phyloP scores from a whole-genome alignment of 495 filamentous ascomycete genomes.

The Wilcoxina mikolae region DNA sequence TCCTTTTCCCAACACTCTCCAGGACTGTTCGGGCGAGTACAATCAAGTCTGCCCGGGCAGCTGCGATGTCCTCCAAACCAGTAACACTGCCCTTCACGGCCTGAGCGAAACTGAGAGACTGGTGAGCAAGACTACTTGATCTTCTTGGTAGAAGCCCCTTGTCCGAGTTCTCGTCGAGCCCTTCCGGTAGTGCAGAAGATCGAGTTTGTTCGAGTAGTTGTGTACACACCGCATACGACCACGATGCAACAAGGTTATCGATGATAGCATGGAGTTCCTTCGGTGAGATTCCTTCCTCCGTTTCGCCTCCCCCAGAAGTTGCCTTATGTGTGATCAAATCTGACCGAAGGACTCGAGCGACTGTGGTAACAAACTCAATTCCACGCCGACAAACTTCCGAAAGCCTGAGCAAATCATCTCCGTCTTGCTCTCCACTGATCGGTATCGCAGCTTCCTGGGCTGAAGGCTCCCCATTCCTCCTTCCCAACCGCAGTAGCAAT shows the following conservation, averaged over 20 bases:
- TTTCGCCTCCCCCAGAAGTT: slow-evolving; percentile 17
- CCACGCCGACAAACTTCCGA: slow-evolving; percentile 67
- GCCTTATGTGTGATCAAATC: slow-evolving; percentile 46
- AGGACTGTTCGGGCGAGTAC: slow-evolving; percentile 65
- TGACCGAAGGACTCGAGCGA: slow-evolving; percentile 58
- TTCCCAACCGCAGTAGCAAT: slow-evolving; percentile 68
- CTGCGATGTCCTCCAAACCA: slow-evolving; percentile 71
- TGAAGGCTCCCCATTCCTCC: slow-evolving; percentile 31
- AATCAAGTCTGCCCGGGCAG: slow-evolving; percentile 62
- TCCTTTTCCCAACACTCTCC: slow-evolving; percentile 53
- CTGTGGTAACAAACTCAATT: slow-evolving; percentile 63
- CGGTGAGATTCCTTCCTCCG: slow-evolving; percentile 17
- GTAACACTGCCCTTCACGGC: slow-evolving; percentile 31
- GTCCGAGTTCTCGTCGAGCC: slow-evolving; percentile 2
- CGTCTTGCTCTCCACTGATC: slow-evolving; percentile 20
- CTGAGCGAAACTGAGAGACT: slow-evolving; percentile 19
- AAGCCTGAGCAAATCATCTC: slow-evolving; percentile 60
- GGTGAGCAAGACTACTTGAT: slow-evolving; percentile 19
- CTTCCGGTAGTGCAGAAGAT: slow-evolving; percentile 22
- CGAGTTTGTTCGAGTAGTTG: slow-evolving; percentile 27
- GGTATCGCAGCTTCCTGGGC: slow-evolving; percentile 13
- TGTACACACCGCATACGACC: slow-evolving; percentile 51
- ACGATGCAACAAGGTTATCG: slow-evolving; percentile 71
- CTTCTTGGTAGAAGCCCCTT: slow-evolving; percentile 17
- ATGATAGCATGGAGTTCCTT: slow-evolving; percentile 36